Evolutionary conservation across 2,329 filamentous ascomycete genomes (phyloP), one percentile per base, ranked within the genome.

Genomic region (Penicillium sp.): DNA sequence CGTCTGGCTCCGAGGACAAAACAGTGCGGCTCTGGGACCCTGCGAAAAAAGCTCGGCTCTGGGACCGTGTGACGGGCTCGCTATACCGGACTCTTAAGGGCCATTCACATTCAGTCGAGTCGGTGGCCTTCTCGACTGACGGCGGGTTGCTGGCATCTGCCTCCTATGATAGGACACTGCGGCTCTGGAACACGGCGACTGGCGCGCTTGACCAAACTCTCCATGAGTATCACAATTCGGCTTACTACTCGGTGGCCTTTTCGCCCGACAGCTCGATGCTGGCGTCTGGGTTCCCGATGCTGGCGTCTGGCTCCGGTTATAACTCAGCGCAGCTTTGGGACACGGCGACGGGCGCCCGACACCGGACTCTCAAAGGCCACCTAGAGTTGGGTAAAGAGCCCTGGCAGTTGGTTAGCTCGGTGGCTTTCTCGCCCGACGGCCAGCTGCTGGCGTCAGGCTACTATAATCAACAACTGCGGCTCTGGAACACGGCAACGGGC

Each of bases 11-110:
- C 20, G 0, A 17, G 48, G 56, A 60, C 31, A 12, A 37, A 0
- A 63, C 35, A 7, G 25, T 66, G 3, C 35, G 35, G 37, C 55
- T 67, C 25, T 66, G 63, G 60, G 35, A 64, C n/a, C 8, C 10
- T 59, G n/a, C 55, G 53, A 39, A 38, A 45, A 37, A 43, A 35
- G 17, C 41, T 60, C 17, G 50, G 28, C 14, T 55, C 43, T 60
- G 54, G 50, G 38, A 60, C 20, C 14, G 25, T 17, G 22, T n/a
- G 5, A 60, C 54, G 5, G 50, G 54, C 34, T 28, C 28, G 0
- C 22, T 39, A 5, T 2, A 42, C 1, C 28, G 28, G 17, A 20
- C 39, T 4, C 39, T 42, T 6, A 6, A 42, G 39, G 39, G 39
- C 39, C 39, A 22, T 42, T 10, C 39, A 8, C 5, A 11, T 20